These are phyloP conservation scores for Juncus effusus DNA, from an alignment of 176 grass and related monocot species.

Conservation along the genomic window DNA sequence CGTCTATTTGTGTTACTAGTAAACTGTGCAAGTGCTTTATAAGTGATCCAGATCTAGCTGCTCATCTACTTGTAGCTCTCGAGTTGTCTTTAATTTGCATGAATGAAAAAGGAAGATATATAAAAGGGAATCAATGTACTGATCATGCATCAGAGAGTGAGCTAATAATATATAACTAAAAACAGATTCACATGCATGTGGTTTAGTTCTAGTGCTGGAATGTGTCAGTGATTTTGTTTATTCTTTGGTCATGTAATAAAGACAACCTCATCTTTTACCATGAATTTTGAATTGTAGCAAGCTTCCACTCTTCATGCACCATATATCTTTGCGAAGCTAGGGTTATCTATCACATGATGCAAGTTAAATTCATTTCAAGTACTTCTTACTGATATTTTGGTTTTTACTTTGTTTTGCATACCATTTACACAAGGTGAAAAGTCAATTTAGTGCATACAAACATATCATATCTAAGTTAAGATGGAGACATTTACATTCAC, in stretches of 20 bases:
- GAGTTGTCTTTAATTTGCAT: constrained; percentile 8
- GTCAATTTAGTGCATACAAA: constrained; percentile 2
- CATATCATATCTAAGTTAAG: constrained; percentile 20
- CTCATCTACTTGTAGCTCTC: background rate
- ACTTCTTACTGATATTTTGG: background rate
- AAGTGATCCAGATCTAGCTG: background rate
- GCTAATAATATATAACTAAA: background rate
- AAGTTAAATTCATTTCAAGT: background rate
- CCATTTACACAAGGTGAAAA: background rate
- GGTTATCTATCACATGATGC: constrained; percentile 15
- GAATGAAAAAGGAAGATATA: constrained; percentile 1
- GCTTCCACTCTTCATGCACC: background rate
- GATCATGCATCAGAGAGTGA: no score
- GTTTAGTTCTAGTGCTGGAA: constrained; percentile 18
- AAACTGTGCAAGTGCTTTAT: constrained; percentile 6
- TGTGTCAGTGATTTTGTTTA: constrained; percentile 32
- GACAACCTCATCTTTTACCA: constrained; percentile 2
- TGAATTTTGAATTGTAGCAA: constrained; percentile 5
- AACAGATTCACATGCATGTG: constrained; percentile 22
- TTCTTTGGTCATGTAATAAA: background rate
- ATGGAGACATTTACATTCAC: background rate
- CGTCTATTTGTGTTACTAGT: constrained; percentile 8
- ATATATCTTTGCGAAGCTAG: background rate
- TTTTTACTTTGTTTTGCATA: background rate
- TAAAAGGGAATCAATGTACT: no score